Evolutionary conservation across 768 basidiomycete species (phyloP), one percentile per base, ranked within the genome.

Genomic region (Phanerochaete carnosa): DNA sequence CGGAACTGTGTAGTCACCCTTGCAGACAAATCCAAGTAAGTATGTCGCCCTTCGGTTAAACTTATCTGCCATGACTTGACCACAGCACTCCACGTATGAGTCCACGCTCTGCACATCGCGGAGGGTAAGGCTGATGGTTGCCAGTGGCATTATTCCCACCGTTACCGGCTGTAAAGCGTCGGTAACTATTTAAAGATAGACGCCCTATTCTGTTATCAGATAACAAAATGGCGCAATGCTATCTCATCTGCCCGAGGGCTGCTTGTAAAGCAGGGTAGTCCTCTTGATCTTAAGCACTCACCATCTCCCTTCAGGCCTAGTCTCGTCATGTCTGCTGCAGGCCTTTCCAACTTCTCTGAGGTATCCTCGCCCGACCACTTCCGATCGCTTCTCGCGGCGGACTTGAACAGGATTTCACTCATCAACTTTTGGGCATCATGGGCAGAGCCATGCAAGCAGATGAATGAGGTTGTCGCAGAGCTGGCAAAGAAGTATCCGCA

Each of bases 341-440:
- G 15, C 33, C 5, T 39, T 55, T 57, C 70, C 23, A 86, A 85
- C 65, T 68, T 81, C 62, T 61, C 77, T 68, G 65, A 66, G 15
- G 81, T 96, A 53, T 70, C 74, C 25, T 90, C 90, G 3, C 73
- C 92, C 1, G 75, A 81, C 1, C 83, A 92, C 53, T 94, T 98
- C 75, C 85, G 92, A 71, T 69, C 76, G 7, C 74, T 92, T 9
- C 84, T 98, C 50, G 87, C 86, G 0, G 69, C 74, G 23, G 95
- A 98, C 74, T 83, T 99, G 33, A 74, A 82, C 22, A 79, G 91
- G 23, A 82, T 96, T 25, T 95, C 95, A 3, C 78, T 96, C 37
- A 86, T 97, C 70, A 93, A 91, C 76, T 99, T 98, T 73, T 95
- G 94, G 90, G 92, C 95, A 45, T 78, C 85, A 74, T 90, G 94